Percentiles rank a stretch among this genome's conserved stretches.
These are phyloP conservation scores for Rhodotorula sp. DNA, from an alignment of 1,284 basidiomycete species.

Conservation along the genomic window DNA sequence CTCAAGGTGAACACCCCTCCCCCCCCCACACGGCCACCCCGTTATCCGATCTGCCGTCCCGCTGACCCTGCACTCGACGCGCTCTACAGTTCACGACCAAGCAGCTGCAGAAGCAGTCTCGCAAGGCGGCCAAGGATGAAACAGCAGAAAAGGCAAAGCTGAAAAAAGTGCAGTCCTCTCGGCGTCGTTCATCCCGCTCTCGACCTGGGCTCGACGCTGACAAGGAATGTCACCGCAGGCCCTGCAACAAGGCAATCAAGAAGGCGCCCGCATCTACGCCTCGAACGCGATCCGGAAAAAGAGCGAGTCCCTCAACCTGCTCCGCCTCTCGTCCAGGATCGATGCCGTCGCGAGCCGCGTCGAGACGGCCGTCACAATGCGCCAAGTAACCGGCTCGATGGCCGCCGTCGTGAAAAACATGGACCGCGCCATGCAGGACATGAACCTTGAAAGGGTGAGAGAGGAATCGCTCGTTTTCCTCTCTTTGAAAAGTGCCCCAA, in stretches of 20 bases:
- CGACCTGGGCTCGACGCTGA: not conserved
- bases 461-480: too few relatives aligned
- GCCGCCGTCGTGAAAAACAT: conserved; percentile 93
- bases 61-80: not conserved
- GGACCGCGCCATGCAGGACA: conserved; percentile 98
- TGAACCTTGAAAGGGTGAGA: conserved; percentile 96
- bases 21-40: not conserved
- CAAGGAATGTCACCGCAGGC: conserved; percentile 59
- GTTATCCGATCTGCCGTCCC: conserved; percentile 1
- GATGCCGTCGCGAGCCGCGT: conserved; percentile 96
- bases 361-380: conserved; percentile 99
- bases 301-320: conserved; percentile 85
- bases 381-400: conserved; percentile 87
- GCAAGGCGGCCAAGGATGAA: conserved; percentile 94
- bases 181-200: not conserved
- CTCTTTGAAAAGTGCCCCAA: not conserved
- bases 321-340: conserved; percentile 69
- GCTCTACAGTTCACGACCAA: conserved; percentile 86
- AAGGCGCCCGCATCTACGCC: conserved; percentile 98
- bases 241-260: conserved; percentile 91
- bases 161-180: conserved; percentile 68
- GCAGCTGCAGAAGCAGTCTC: conserved; percentile 83
- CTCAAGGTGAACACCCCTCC: conserved; percentile 66
- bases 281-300: conserved; percentile 99
- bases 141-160: conserved; percentile 75